Evolutionary conservation across 1,284 basidiomycete genomes (phyloP), one percentile per base, ranked within the genome.

Genomic region (Taiwanofungus camphoratus): DNA sequence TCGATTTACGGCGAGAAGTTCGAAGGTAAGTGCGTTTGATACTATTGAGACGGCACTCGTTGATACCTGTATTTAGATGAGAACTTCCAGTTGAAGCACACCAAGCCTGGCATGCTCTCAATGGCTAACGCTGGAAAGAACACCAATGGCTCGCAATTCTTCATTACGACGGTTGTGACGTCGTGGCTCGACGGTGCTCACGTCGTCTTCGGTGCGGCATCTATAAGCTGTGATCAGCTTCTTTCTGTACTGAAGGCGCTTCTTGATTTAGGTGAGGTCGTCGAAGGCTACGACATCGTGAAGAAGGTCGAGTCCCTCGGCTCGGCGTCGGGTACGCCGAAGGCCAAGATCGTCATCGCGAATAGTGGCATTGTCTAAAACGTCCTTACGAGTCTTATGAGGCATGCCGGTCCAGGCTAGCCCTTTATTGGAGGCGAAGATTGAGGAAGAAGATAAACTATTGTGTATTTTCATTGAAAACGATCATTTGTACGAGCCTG

Each of bases 1-100:
- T 91, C 85, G 20, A 97, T 98, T 66, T 97, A 94, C 56, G 93
- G 94, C 52, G 76, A 79, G 53, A 91, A 87, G 60, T 92, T 88
- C 52, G 64, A 55, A n/a, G 85, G 84, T 82, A 40, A 48, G 69
- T 33, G 12, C 18, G 31, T 19, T 11, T 39, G 21, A 32, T 23
- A 34, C 30, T 20, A 36, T 47, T 24, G 16, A 20, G 21, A 38
- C 36, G 20, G 29, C 30, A 30, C 37, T 23, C 31, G 32, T 35
- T 45, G 30, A 45, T 18, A 13, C 15, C 11, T 22, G 21, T 36
- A n/a, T 31, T 52, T 55, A 77, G 93, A 96, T 59, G 93, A 97
- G 69, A 91, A 87, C 68, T 96, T 97, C 64, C 46, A 64, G 27
- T 51, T 83, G 43, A 87, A 85, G 69, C 93, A 97, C 68, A 74